A percentile compares a stretch with the other conserved stretches of the same genome.
phyloP scores from a whole-genome alignment of 257 asterid genomes.

The Forsythia viridissima region DNA sequence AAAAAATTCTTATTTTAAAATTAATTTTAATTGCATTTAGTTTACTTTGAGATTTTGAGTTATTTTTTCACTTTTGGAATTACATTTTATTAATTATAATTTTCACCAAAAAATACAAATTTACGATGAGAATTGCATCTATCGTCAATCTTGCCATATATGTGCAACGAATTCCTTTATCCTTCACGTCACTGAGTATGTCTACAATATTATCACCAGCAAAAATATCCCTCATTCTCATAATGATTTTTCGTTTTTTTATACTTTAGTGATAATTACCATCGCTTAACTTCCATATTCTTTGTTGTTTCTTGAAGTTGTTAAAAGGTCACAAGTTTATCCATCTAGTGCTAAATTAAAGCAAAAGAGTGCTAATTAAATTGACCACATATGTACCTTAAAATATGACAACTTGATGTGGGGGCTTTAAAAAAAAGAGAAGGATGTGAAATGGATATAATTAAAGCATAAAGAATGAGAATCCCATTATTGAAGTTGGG shows the following conservation, averaged over 20 bases:
- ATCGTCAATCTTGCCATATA: background rate
- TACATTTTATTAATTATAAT: too few relatives aligned
- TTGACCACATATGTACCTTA: constrained; percentile 19
- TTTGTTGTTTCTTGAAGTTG: background rate
- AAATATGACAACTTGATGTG: constrained; percentile 10
- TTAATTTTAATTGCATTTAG: too few relatives aligned
- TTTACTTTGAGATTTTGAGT: too few relatives aligned
- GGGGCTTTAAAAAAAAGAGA: constrained; percentile 3
- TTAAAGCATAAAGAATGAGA: constrained; percentile 20
- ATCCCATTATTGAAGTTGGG: constrained; percentile 32
- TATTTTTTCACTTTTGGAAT: too few relatives aligned
- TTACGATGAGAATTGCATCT: background rate
- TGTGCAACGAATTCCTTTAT: too few relatives aligned
- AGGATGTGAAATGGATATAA: constrained; percentile 10
- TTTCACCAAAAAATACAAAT: background rate
- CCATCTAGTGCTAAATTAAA: constrained; percentile 18
- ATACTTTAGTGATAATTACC: background rate
- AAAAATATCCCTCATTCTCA: background rate
- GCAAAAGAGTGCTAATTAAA: background rate
- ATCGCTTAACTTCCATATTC: background rate
- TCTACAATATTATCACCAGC: too few relatives aligned
- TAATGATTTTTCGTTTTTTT: too few relatives aligned
- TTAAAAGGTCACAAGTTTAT: constrained; percentile 1
- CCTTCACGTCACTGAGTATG: background rate
- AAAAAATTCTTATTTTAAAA: too few relatives aligned